Base-by-base conservation (phyloP, 805 yeast species). In the Diddensiella transvaalensis region DNA sequence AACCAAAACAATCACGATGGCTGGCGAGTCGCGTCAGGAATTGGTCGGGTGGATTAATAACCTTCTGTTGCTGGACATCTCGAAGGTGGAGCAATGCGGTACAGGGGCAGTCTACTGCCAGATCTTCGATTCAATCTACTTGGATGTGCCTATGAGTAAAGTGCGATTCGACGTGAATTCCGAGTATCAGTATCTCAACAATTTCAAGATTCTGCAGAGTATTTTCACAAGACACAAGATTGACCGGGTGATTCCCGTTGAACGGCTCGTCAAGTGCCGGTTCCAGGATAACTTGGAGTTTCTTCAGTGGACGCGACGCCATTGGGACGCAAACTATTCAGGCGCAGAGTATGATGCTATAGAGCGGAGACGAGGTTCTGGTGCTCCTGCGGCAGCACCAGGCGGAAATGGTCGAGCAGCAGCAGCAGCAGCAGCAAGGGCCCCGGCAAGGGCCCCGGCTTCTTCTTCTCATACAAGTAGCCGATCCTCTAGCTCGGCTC, bases 51-150 rank as follows among this genome's bases (percentile, higher is more conserved):
- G 98, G 98, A 73, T 93, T 56, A 91, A 91, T 61, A 73, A 77
- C 38, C 75, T 86, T 2, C 72, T 88, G 41, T 76, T 76, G 39
- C 66, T 89, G 37, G 72, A 80, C 53, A 79, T 86, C 59, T 73
- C 80, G 32, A 87, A 85, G 62, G 84, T 93, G 1, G 99, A 93
- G 63, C 90, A 90, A 66, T 83, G 96, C 62, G 99, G 99, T 15
- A 79, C 85, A 2, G 99, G 99, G 1, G 96, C 96, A 1, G 91
- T 88, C 0, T 91, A 87, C 64, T 89, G 97, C 66, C 96, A 90
- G 69, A 76, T 93, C 35, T 74, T 91, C 72, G 97, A 93, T 65
- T 79, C 89, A 4, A 81, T 93, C 17, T 86, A 74, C 59, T 82
- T 84, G 6, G 96, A 88, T 57, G 75, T 93, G 17, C 93, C 96